A percentile compares a stretch with the other conserved stretches of the same genome.
phyloP scores from a whole-genome alignment of 2,329 filamentous ascomycete species.

The Aspergillus chevalieri region DNA sequence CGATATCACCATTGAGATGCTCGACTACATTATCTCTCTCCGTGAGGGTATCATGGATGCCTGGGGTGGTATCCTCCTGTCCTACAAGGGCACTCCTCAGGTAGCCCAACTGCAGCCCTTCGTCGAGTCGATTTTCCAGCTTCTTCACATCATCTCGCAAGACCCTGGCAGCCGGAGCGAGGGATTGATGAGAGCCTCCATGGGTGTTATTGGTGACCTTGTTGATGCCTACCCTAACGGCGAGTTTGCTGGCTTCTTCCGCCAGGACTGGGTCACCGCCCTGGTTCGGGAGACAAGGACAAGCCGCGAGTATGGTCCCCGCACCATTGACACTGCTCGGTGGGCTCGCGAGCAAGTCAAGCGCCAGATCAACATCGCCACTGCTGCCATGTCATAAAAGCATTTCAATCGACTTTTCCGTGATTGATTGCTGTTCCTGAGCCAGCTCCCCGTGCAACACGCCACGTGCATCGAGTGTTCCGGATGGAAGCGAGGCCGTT shows the following conservation, averaged over 20 bases:
- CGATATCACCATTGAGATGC: conserved; percentile 88
- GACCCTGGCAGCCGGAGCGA: conserved; percentile 92
- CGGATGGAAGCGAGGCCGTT: conserved; percentile 15
- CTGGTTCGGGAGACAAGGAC: conserved; percentile 89
- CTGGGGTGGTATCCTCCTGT: conserved; percentile 93
- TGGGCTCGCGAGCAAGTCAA: conserved; percentile 98
- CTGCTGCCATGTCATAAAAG: conserved; percentile 34
- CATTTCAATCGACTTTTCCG: neutral
- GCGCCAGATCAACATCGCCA: conserved; percentile 56
- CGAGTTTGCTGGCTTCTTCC: conserved; percentile 77
- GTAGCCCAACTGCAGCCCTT: conserved; percentile 68
- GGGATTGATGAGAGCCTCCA: conserved; percentile 81
- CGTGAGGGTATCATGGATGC: conserved; percentile 98
- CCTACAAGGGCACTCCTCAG: conserved; percentile 66
- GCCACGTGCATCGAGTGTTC: conserved; percentile 7
- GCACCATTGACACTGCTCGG: conserved; percentile 88
- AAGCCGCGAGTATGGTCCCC: conserved; percentile 76
- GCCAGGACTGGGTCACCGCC: conserved; percentile 78
- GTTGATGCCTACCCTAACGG: conserved; percentile 90
- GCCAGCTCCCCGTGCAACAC: conserved; percentile 9
- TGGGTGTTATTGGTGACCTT: conserved; percentile 96
- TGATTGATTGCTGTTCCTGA: conserved; percentile 8
- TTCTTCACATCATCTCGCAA: conserved; percentile 71
- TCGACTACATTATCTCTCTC: conserved; percentile 90
- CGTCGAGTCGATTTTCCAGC: conserved; percentile 77